phyloP scores from a whole-genome alignment of 176 grass and related monocot species.

The Oryza meyeriana region DNA sequence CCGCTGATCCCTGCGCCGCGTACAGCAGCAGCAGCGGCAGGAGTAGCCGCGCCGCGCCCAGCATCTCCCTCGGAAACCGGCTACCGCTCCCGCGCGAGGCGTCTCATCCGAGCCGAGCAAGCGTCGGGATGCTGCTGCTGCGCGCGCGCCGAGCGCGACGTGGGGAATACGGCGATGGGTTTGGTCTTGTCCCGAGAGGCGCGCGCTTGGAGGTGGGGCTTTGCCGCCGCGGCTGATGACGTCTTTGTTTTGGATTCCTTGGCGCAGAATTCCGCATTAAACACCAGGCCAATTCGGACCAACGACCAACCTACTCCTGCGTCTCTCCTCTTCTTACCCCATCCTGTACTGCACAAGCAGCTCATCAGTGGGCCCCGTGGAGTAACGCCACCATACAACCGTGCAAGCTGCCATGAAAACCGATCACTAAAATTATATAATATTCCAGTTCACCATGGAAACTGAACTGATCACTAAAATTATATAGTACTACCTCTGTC shows the following conservation, averaged over 20 bases:
- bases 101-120: not conserved
- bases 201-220: slow-evolving; percentile 6
- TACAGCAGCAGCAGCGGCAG: not conserved
- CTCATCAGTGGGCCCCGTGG: slow-evolving; percentile 2
- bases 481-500: no score
- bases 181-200: slow-evolving; percentile 33
- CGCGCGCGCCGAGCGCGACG: not conserved
- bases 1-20: slow-evolving; percentile 33
- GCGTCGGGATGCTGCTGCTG: not conserved
- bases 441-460: no score
- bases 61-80: slow-evolving; percentile 33
- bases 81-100: not conserved
- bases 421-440: not conserved
- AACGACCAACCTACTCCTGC: slow-evolving; percentile 30
- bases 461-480: no score
- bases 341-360: slow-evolving; percentile 29
- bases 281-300: slow-evolving; percentile 24
- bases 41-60: slow-evolving; percentile 4
- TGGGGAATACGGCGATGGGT: slow-evolving; percentile 2
- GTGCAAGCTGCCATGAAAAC: not conserved
- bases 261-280: slow-evolving; percentile 41
- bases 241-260: not conserved
- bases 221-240: not conserved
- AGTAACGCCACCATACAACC: not conserved
- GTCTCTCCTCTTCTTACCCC: not conserved